Base-by-base conservation (phyloP, 2,329 filamentous ascomycete genomes). In the Ceratocystis lukuohia region DNA sequence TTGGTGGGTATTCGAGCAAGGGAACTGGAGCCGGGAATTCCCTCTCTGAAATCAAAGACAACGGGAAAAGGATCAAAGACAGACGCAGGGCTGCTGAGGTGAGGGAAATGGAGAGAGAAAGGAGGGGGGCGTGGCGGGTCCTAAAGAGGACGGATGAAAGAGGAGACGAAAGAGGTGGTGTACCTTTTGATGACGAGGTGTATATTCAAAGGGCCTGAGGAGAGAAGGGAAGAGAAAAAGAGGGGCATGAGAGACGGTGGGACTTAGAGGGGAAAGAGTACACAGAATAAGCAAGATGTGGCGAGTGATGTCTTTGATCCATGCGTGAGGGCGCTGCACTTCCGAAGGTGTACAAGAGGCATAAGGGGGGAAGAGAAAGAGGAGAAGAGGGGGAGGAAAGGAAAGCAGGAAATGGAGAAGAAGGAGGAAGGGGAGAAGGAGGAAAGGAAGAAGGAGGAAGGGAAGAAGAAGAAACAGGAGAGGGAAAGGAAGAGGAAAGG, bases 231-330 rank as follows among this genome's bases (percentile, higher is more conserved):
- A 48, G 20, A 30, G 25, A 41, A 46, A 46, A 28, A 48, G 61
- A 48, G 20, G 44, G 22, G 61, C 6, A 46, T 17, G 28, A 28
- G 20, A 63, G 41, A 44, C 22, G 59, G 33, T 37, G 41, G 59
- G 59, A 62, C 59, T 62, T 48, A 10, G 28, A n/a, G 48, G 41
- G 20, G 33, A 63, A 37, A 48, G 17, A 22, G 41, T 59, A 53
- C 25, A 61, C 44, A 61, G 15, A 44, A 61, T 44, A 33, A 62
- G 59, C 46, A 66, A 56, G 65, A 66, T 66, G 65, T 66, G 59
- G 59, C 65, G 44, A 62, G 65, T 15, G 25, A 37, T 66, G 65
- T 66, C 57, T 66, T 41, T 48, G 28, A 66, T 44, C 46, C 30
- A 61, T 65, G 50, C 45, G 30, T 22, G 28, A 57, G 50, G 63